Conservation (phyloP, 768 basidiomycete species). For the Hygrophorus russula region DNA sequence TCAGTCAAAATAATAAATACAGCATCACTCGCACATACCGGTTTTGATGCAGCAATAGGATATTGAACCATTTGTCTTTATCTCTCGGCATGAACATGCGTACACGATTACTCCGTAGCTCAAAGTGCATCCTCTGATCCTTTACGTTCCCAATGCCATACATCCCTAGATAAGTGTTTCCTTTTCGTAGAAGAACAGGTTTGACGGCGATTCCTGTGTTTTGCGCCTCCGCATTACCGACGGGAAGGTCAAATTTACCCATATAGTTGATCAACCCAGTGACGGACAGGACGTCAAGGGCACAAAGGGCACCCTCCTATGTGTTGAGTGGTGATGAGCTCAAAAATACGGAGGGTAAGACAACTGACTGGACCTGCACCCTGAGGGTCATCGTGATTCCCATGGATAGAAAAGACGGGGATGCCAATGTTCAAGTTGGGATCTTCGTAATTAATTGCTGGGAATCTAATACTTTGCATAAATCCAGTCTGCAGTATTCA, state of each 20-base stretch:
- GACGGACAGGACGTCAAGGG: slow-evolving; percentile 89
- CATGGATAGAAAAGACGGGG: slow-evolving; percentile 98
- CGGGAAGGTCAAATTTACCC: slow-evolving; percentile 86
- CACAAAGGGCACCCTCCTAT: slow-evolving; percentile 91
- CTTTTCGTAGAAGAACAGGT: slow-evolving; percentile 87
- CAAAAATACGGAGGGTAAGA: neutral
- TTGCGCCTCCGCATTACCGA: slow-evolving; percentile 50
- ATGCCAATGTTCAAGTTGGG: slow-evolving; percentile 89
- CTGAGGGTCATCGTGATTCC: slow-evolving; percentile 98
- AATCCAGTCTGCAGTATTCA: neutral
- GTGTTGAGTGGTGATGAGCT: neutral
- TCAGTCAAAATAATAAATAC: neutral
- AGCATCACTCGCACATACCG: slow-evolving; percentile 43
- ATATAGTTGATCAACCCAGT: slow-evolving; percentile 95
- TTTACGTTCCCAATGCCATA: slow-evolving; percentile 97
- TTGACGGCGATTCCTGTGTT: slow-evolving; percentile 73
- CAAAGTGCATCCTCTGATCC: slow-evolving; percentile 94
- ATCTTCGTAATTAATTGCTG: slow-evolving; percentile 95
- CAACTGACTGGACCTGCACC: slow-evolving; percentile 76
- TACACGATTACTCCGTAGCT: slow-evolving; percentile 86
- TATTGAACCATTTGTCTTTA: slow-evolving; percentile 91
- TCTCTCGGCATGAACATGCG: slow-evolving; percentile 94
- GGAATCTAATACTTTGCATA: slow-evolving; percentile 49
- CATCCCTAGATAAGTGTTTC: slow-evolving; percentile 75
- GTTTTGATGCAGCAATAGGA: slow-evolving; percentile 91